Base-by-base conservation (phyloP, 2,329 filamentous ascomycete species). In the Arachnopeziza araneosa region DNA sequence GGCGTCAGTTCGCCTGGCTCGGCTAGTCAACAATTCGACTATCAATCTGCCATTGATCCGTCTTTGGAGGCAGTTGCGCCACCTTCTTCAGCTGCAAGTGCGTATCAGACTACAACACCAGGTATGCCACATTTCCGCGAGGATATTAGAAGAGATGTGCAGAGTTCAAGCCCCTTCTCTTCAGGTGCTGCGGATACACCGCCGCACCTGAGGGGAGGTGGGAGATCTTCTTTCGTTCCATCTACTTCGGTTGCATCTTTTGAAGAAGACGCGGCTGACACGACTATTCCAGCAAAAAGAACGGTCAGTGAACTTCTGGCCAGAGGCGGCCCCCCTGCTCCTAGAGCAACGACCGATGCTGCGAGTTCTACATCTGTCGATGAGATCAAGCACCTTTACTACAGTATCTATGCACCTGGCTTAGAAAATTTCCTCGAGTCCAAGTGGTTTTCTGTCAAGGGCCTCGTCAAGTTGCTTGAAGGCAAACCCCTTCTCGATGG, bases 341-440 rank as follows among this genome's bases (percentile, higher is more conserved):
- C 83, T 65, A 79, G 82, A 26, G 79, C 82, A 60, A 79, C 77
- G 69, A 74, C 78, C 71, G 73, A 81, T 68, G 52, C 76, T 74
- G 57, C 77, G 6, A 72, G 74, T 26, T 71, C 74, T 60, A 78
- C 79, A 36, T 75, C 74, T 23, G 69, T 90, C 55, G 83, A 86
- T 67, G 87, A 91, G 70, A 85, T 91, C 60, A 86, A 85, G 64
- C 83, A 83, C 63, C 77, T 93, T 19, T 96, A 90, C 74, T 82
- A 84, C 67, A 87, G 88, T 65, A 86, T 91, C 64, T 96, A 95
- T 72, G 88, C 87, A 3, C 83, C 82, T 1, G 88, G 86, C 8
- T 82, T 95, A 53, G 87, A 90, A 73, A 82, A 83, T 55, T 87
- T 95, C 63, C 83, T 96, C 63, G 93, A 97, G 73, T 90, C 91